Evolutionary conservation across 2,329 filamentous ascomycete genomes (phyloP).

Genomic region (Cytospora leucostoma): DNA sequence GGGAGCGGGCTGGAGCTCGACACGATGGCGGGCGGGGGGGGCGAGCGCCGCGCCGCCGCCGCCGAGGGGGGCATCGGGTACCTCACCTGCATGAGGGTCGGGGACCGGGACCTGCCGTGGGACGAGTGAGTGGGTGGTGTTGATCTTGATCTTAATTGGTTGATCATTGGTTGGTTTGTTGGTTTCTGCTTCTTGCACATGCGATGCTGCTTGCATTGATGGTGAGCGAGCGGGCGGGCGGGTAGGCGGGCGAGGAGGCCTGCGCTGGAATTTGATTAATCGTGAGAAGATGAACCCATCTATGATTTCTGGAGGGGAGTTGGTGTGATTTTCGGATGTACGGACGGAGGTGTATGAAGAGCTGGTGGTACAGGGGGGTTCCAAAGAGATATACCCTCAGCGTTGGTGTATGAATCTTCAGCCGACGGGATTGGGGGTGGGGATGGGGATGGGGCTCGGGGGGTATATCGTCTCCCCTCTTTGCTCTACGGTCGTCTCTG

Average conservation of each 20-base stretch:
- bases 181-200: no score
- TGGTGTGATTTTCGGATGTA: not conserved
- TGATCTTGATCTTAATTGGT: constrained; percentile 36
- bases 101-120: constrained; percentile 55
- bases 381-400: not conserved
- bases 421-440: constrained; percentile 6
- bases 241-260: not conserved
- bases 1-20: constrained; percentile 83
- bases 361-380: constrained; percentile 3
- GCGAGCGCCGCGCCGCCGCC: no score
- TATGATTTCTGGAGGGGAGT: no score
- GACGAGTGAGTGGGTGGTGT: constrained; percentile 25
- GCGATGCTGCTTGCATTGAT: no score
- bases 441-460: no score
- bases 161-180: not conserved
- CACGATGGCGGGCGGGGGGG: constrained; percentile 52
- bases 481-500: constrained; percentile 10
- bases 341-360: not conserved
- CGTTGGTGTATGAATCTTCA: no score
- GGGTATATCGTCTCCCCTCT: constrained; percentile 5
- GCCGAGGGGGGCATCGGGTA: constrained; percentile 50
- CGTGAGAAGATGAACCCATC: not conserved
- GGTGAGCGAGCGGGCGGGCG: not conserved
- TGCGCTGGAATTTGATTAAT: not conserved
- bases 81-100: constrained; percentile 52